Base-by-base conservation (phyloP, 345 rosid species). In the Aquilaria sinensis region DNA sequence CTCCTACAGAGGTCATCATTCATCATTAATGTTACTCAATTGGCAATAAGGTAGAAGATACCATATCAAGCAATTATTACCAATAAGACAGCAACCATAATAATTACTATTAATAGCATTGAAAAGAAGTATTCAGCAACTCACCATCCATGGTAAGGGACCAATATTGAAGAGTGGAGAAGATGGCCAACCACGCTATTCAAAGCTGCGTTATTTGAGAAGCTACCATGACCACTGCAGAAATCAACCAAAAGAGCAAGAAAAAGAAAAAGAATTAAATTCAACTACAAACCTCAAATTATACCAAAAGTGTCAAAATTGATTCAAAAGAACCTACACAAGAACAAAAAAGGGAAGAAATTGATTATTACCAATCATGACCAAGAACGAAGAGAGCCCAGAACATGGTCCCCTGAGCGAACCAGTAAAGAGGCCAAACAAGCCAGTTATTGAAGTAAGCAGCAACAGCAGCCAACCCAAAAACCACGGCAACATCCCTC, bases 371-470 rank as follows among this genome's bases (percentile, higher is more conserved):
- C 98, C 98, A 89, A 68, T 92, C 98, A 78, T 92, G 98, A 9
- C 96, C 96, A 33, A 92, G 96, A 74, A 92, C 98, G 72, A 92
- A 92, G 63, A 92, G 81, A 65, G 92, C 98, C 98, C 98, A 92
- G 56, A 89, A 92, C 96, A 92, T 92, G 46, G 98, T 92, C 50
- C 96, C 98, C 66, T 92, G 98, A 67, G 83, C 89, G 13, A 74
- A 33, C 98, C 98, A 92, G 61, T 89, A 92, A 49, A 92, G 85
- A 33, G 96, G 98, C 98, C 98, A 92, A 73, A 81, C 84, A 41
- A 74, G 50, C 96, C 92, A 89, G 47, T 67, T 78, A 68, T 89
- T 84, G 58, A 84, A 69, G 53, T 73, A 77, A 69, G 86, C 78
- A 68, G 94, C 96, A n/a, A 73, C 92, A 46, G 88, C 88, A 31